These are phyloP conservation scores for Barbatosphaeria neglecta DNA, from an alignment of 495 filamentous ascomycete species.

Conservation along the genomic window DNA sequence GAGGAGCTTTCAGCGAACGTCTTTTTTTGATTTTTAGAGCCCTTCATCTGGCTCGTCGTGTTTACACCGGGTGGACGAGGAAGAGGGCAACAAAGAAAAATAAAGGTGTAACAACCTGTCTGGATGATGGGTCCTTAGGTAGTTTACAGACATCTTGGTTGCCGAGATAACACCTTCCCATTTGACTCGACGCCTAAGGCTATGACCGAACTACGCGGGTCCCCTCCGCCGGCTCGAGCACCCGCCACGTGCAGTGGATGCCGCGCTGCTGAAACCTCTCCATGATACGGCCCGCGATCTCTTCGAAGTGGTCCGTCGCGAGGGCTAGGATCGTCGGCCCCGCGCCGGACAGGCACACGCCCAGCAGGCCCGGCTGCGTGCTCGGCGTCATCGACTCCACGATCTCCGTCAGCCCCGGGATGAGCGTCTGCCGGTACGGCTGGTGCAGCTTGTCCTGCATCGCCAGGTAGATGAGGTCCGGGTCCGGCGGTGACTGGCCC, in stretches of 20 bases:
- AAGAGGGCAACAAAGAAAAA: no score
- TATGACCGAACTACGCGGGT: constrained; percentile 43
- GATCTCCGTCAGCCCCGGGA: constrained; percentile 85
- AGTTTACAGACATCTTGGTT: no score
- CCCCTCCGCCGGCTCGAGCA: constrained; percentile 82
- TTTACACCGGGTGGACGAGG: no score
- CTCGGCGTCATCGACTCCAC: constrained; percentile 74
- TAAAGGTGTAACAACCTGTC: no score
- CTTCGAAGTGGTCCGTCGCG: constrained; percentile 74
- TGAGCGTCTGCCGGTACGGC: constrained; percentile 77
- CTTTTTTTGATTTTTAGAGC: no score
- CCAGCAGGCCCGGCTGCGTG: constrained; percentile 75
- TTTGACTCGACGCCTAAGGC: no score
- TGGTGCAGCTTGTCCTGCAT: constrained; percentile 99
- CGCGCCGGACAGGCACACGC: constrained; percentile 86
- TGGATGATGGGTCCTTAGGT: no score
- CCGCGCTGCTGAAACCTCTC: constrained; percentile 42
- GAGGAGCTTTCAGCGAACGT: no score
- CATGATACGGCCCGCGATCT: constrained; percentile 71
- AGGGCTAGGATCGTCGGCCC: constrained; percentile 90
- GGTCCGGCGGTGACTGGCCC: constrained; percentile 78
- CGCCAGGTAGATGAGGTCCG: constrained; percentile 83
- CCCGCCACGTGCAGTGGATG: constrained; percentile 74
- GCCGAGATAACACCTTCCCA: no score
- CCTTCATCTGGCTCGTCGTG: no score